phyloP scores from a whole-genome alignment of 179 eudicot species.

The Camellia oleifera region DNA sequence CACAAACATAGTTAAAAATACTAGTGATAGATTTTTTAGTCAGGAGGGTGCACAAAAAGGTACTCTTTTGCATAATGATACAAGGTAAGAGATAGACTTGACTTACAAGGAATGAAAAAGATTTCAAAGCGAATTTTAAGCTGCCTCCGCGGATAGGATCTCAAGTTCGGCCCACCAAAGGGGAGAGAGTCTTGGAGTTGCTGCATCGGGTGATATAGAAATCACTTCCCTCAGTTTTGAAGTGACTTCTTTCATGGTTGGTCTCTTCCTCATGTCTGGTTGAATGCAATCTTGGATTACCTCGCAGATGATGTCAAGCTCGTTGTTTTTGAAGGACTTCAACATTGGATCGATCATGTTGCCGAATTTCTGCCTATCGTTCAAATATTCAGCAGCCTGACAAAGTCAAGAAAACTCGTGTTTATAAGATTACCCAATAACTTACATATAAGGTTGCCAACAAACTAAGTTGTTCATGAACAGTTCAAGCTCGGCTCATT shows the following conservation, averaged over 20 bases:
- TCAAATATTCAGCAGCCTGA: conserved; percentile 63
- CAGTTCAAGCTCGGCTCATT: too few relatives aligned
- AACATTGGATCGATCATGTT: conserved; percentile 64
- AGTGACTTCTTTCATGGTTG: conserved; percentile 53
- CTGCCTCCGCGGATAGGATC: conserved; percentile 79
- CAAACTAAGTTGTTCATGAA: too few relatives aligned
- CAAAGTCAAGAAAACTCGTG: neutral
- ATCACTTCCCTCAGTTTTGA: conserved; percentile 52
- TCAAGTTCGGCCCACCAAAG: conserved; percentile 99
- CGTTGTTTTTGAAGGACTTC: conserved; percentile 59
- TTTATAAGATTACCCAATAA: neutral
- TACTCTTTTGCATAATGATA: neutral
- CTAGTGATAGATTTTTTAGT: neutral
- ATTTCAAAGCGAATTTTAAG: conserved; percentile 33
- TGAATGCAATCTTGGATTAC: conserved; percentile 58
- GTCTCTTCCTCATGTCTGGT: conserved; percentile 53
- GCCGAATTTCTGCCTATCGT: conserved; percentile 34
- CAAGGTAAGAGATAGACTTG: conserved; percentile 5
- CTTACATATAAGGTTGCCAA: neutral
- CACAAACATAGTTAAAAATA: neutral
- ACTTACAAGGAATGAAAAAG: neutral
- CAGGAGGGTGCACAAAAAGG: neutral
- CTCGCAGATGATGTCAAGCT: conserved; percentile 69
- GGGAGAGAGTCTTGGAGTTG: conserved; percentile 82
- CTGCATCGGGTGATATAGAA: conserved; percentile 63